Percentiles rank a stretch among this genome's conserved stretches.
Conservation (phyloP, 805 yeast species). For the Nakazawaea ernobii region DNA sequence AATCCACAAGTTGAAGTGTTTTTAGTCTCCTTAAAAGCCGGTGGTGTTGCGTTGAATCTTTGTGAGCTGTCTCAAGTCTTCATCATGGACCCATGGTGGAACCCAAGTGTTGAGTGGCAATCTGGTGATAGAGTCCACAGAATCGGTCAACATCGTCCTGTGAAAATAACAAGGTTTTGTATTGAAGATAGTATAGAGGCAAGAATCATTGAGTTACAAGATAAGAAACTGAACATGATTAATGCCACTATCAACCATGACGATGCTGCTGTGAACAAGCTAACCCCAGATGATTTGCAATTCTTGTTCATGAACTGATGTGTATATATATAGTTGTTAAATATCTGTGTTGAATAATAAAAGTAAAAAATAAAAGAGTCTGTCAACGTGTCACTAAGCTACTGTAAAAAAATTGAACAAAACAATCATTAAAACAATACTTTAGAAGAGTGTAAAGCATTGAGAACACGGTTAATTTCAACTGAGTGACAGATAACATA, state of each 20-base stretch:
- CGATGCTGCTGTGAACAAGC: constrained; percentile 79
- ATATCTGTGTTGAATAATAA: too few relatives aligned
- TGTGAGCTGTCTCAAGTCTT: constrained; percentile 98
- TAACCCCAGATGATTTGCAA: constrained; percentile 93
- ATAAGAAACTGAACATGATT: constrained; percentile 97
- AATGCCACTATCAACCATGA: constrained; percentile 94
- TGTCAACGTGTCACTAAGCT: neutral
- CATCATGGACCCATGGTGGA: constrained; percentile 98
- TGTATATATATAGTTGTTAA: neutral
- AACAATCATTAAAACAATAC: neutral
- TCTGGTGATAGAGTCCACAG: constrained; percentile 97
- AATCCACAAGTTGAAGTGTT: constrained; percentile 91
- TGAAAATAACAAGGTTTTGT: constrained; percentile 84
- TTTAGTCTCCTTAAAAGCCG: constrained; percentile 92
- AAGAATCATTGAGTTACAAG: constrained; percentile 91
- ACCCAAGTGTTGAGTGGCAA: constrained; percentile 97
- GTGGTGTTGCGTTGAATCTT: constrained; percentile 95
- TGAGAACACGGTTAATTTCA: neutral
- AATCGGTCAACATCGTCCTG: constrained; percentile 94
- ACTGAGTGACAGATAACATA: too few relatives aligned
- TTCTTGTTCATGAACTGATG: constrained; percentile 78
- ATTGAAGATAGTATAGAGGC: constrained; percentile 97
- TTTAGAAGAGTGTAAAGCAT: neutral
- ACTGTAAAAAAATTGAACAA: neutral
- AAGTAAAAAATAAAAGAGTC: neutral